Percentiles rank a stretch among this genome's conserved stretches.
These are phyloP conservation scores for Camelina neglecta DNA, from an alignment of 345 rosid species.

Conservation along the genomic window DNA sequence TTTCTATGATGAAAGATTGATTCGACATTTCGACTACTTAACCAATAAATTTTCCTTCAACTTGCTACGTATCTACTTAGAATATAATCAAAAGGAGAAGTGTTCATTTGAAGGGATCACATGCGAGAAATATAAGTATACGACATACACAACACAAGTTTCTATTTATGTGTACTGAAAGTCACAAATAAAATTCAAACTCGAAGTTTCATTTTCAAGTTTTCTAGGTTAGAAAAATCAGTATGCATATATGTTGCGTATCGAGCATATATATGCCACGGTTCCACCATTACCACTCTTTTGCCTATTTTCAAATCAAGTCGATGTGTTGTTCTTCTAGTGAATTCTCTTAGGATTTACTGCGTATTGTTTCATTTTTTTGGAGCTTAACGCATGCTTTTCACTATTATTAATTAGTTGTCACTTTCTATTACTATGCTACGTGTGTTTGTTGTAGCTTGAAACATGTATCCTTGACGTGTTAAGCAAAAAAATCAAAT, in stretches of 20 bases:
- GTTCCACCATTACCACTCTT: neutral
- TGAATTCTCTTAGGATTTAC: neutral
- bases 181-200: slow-evolving; percentile 1
- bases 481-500: neutral
- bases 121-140: slow-evolving; percentile 7
- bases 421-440: neutral
- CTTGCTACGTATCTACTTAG: slow-evolving; percentile 20
- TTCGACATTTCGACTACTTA: slow-evolving; percentile 34
- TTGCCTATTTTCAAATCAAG: neutral
- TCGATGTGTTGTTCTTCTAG: neutral
- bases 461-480: neutral
- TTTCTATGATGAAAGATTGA: neutral
- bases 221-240: neutral
- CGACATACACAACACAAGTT: slow-evolving; percentile 25
- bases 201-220: slow-evolving; percentile 29
- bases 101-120: slow-evolving; percentile 19
- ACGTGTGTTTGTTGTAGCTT: neutral
- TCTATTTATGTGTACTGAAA: slow-evolving; percentile 27
- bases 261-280: neutral
- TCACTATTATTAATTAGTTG: neutral
- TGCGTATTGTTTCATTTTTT: neutral
- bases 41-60: slow-evolving; percentile 6
- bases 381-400: neutral
- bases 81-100: slow-evolving; percentile 12
- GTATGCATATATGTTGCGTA: neutral